These are phyloP conservation scores for Barnettozyma sp. DNA, from an alignment of 805 yeast species.

Conservation along the genomic window DNA sequence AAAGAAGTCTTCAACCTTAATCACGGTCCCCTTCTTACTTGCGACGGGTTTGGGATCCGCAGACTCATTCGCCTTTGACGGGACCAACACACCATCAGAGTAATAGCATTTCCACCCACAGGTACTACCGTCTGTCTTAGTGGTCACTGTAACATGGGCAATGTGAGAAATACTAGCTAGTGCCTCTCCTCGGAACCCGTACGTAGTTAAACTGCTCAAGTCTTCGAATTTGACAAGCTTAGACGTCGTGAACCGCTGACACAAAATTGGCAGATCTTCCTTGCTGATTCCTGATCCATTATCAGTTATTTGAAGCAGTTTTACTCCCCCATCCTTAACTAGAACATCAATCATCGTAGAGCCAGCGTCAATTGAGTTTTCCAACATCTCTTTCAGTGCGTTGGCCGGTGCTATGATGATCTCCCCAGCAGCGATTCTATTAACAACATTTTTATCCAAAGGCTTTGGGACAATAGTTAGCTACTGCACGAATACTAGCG, in stretches of 20 bases:
- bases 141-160: slow-evolving; percentile 70
- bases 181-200: slow-evolving; percentile 97
- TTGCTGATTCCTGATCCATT: slow-evolving; percentile 78
- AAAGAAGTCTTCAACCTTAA: slow-evolving; percentile 81
- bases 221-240: slow-evolving; percentile 74
- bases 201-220: slow-evolving; percentile 60
- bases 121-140: slow-evolving; percentile 53
- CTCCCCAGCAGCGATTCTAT: slow-evolving; percentile 95
- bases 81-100: slow-evolving; percentile 53
- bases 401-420: slow-evolving; percentile 90
- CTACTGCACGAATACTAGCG: background rate
- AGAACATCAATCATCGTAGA: slow-evolving; percentile 67
- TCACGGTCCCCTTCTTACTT: slow-evolving; percentile 81
- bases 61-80: slow-evolving; percentile 32
- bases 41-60: slow-evolving; percentile 68
- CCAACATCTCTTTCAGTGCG: slow-evolving; percentile 88
- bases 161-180: slow-evolving; percentile 90
- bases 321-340: slow-evolving; percentile 90
- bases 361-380: slow-evolving; percentile 85
- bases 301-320: slow-evolving; percentile 79
- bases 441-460: slow-evolving; percentile 68
- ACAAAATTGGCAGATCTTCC: slow-evolving; percentile 71
- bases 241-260: slow-evolving; percentile 90
- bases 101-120: slow-evolving; percentile 73
- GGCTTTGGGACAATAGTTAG: slow-evolving; percentile 24